These are phyloP conservation scores for Fusarium bactridioides DNA, from an alignment of 2,329 filamentous ascomycete species.

Conservation along the genomic window DNA sequence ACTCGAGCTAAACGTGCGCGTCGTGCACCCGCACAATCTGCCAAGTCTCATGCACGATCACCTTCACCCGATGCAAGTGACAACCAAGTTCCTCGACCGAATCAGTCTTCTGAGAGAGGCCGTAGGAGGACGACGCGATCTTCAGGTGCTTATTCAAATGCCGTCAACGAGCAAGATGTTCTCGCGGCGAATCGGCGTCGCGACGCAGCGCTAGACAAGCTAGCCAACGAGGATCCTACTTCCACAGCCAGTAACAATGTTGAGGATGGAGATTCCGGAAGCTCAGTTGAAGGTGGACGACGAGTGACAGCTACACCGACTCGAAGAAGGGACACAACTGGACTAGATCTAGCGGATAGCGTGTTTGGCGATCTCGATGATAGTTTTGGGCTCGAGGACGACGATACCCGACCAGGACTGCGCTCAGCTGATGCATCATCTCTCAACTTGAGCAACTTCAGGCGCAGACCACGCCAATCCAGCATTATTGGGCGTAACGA, in stretches of 20 bases:
- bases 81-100: conserved; percentile 15
- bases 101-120: conserved; percentile 34
- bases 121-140: conserved; percentile 39
- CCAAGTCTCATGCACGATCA: conserved; percentile 32
- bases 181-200: conserved; percentile 41
- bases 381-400: conserved; percentile 53
- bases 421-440: conserved; percentile 56
- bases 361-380: conserved; percentile 57
- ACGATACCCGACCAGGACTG: conserved; percentile 45
- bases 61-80: conserved; percentile 30
- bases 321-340: conserved; percentile 54
- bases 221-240: conserved; percentile 48
- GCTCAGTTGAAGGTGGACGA: conserved; percentile 50
- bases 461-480: conserved; percentile 56
- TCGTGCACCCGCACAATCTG: conserved; percentile 36
- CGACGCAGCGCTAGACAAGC: conserved; percentile 49
- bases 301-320: conserved; percentile 46
- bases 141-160: conserved; percentile 27
- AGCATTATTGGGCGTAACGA: conserved; percentile 61
- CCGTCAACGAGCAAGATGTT: conserved; percentile 40
- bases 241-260: conserved; percentile 39
- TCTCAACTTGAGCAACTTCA: conserved; percentile 57
- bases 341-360: conserved; percentile 57
- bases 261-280: conserved; percentile 43
- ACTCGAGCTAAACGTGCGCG: conserved; percentile 44